These are phyloP conservation scores for Corinectria fuckeliana DNA, from an alignment of 2,329 filamentous ascomycete genomes.

Conservation along the genomic window DNA sequence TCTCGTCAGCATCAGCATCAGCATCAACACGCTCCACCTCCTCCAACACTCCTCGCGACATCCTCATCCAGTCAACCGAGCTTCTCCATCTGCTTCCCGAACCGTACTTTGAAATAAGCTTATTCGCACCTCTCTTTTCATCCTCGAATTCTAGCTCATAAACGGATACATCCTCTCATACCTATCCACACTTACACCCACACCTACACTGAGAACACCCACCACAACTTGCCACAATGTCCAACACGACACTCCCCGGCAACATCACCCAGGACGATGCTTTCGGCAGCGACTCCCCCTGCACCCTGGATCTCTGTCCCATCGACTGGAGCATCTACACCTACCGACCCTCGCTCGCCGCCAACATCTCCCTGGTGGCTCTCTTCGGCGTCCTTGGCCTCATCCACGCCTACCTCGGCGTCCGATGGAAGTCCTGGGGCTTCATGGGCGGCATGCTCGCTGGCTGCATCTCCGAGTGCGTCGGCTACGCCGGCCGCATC, in stretches of 20 bases:
- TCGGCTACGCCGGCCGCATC: constrained; percentile 69
- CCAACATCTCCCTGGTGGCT: constrained; percentile 59
- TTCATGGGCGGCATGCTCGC: constrained; percentile 60
- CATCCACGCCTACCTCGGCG: constrained; percentile 53
- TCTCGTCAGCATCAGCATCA: constrained; percentile 3
- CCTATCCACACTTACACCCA: background rate
- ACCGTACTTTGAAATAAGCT: constrained; percentile 5
- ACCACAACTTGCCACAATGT: constrained; percentile 28
- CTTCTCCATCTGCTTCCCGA: background rate
- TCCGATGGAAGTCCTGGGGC: constrained; percentile 54
- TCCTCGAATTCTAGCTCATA: background rate
- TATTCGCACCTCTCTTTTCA: background rate
- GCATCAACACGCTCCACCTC: background rate
- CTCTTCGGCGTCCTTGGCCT: constrained; percentile 54
- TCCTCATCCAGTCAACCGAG: background rate
- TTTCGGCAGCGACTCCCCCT: constrained; percentile 55
- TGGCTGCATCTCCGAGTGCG: constrained; percentile 63
- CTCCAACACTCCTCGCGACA: background rate
- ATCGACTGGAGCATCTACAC: constrained; percentile 56
- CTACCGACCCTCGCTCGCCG: constrained; percentile 60
- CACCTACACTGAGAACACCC: background rate
- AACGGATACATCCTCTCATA: background rate
- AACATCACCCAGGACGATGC: constrained; percentile 30
- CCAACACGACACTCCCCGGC: constrained; percentile 22
- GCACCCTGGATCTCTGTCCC: constrained; percentile 55